Conservation (phyloP, 1,284 basidiomycete genomes). For the Xerocomus nothofagi region DNA sequence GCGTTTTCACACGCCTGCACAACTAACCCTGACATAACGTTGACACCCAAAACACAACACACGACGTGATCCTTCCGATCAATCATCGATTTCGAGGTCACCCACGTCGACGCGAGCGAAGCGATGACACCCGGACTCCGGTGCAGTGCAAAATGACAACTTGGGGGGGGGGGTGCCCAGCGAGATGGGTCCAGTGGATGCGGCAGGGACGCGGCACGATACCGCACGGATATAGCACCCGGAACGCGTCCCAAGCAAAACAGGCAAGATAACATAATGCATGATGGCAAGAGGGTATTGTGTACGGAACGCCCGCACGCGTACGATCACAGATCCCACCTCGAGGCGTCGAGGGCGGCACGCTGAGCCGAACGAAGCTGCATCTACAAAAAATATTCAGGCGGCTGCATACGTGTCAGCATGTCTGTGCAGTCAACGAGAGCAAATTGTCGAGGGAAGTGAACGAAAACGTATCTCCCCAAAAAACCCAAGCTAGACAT, state of each 20-base stretch:
- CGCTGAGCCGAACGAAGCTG: neutral
- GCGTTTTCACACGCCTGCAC: too few relatives aligned
- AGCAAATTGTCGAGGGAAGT: neutral
- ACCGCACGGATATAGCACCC: slow-evolving; percentile 7
- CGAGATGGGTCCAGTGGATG: neutral
- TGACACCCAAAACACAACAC: slow-evolving; percentile 6
- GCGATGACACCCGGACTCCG: neutral
- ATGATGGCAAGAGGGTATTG: neutral
- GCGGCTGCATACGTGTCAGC: slow-evolving; percentile 45
- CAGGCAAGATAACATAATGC: slow-evolving; percentile 4
- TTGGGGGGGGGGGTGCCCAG: too few relatives aligned
- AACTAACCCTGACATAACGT: too few relatives aligned
- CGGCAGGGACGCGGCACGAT: slow-evolving; percentile 1
- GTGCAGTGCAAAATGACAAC: neutral
- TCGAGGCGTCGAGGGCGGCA: neutral
- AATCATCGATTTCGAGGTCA: slow-evolving; percentile 8
- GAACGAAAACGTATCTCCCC: neutral
- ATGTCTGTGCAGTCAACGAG: neutral
- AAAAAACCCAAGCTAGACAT: neutral
- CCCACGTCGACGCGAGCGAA: slow-evolving; percentile 1
- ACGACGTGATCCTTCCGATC: slow-evolving; percentile 1
- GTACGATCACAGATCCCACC: slow-evolving; percentile 11
- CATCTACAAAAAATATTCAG: slow-evolving; percentile 67
- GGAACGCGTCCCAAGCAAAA: slow-evolving; percentile 2
- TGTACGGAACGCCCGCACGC: neutral